These are phyloP conservation scores for Aspergillus quadrilineatus DNA, from an alignment of 2,329 filamentous ascomycete genomes.

Conservation along the genomic window DNA sequence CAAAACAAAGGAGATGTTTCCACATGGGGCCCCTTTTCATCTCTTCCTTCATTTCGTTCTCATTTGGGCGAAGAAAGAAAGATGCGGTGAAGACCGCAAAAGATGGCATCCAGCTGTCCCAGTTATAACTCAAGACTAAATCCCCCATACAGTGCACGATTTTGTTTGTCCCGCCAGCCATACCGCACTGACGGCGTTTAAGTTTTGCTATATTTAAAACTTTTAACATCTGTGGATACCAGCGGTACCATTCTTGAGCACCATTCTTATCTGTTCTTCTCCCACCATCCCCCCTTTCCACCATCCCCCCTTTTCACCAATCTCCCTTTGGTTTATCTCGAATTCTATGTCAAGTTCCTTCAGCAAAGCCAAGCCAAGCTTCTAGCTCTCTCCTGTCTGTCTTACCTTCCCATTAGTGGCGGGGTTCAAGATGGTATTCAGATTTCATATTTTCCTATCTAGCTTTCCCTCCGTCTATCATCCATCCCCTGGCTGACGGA, in stretches of 20 bases:
- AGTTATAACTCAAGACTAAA: neutral
- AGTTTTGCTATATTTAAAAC: neutral
- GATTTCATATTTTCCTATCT: neutral
- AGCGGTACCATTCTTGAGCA: neutral
- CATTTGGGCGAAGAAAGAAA: neutral
- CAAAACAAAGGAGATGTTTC: conserved; percentile 1
- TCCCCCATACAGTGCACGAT: neutral
- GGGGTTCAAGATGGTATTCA: neutral
- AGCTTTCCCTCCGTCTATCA: neutral
- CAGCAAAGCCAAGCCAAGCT: conserved; percentile 2
- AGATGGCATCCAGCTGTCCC: neutral
- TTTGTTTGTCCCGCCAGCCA: neutral
- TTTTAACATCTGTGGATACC: neutral
- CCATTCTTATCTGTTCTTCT: conserved; percentile 1
- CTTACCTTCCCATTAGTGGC: neutral
- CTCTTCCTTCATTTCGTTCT: neutral
- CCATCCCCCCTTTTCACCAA: neutral
- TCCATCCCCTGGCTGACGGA: neutral
- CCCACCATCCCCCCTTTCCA: neutral
- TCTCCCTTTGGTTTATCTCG: neutral
- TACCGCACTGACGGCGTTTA: conserved; percentile 4
- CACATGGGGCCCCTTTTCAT: neutral
- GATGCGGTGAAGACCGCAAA: neutral
- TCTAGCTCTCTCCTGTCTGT: neutral
- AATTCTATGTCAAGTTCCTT: conserved; percentile 2